Evolutionary conservation across 116 monocot species (phyloP), one percentile per base, ranked within the genome.

Genomic region (Papilionanthe hybrid): DNA sequence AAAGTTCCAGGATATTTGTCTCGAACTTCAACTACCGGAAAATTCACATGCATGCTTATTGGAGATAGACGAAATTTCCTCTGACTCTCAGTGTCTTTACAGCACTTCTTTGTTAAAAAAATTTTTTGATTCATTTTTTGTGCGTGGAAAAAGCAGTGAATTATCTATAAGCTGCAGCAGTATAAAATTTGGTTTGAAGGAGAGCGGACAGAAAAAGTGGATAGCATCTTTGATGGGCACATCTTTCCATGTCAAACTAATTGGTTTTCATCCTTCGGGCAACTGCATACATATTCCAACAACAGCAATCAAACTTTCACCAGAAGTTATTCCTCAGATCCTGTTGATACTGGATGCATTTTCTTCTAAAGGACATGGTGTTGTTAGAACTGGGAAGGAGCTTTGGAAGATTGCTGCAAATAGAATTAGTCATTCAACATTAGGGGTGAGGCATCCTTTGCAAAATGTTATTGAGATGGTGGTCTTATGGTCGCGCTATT

Each of bases 361-460:
- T 43, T 86, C 85, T 49, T 55, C 81, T 19, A 75, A 84, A 76
- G 53, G 80, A 72, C 30, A 49, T 47, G 58, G 49, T 72, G 57
- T 10, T 78, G 13, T 49, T 15, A 81, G 87, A 42, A 92, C 55
- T 48, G 92, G 91, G 5, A 84, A 73, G 84, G 87, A 88, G 37
- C 77, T 96, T 30, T 96, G 93, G 93, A 92, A 75, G 77, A 79
- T 82, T 81, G 92, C 90, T 44, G 85, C 85, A 82, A 41, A 77
- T 47, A 88, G 77, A 58, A 63, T 85, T 58, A 8, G 45, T 47
- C 17, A 47, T 20, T 76, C 71, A 68, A 72, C 22, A 32, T 28
- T 60, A 60, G 7, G 18, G 82, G 73, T 72, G 20, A 81, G 80
- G 49, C 15, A 57, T 79, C 83, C 86, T 80, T 77, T 90, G 58